Evolutionary conservation across 306 rosid genomes (phyloP).

Genomic region (Rubus parviflorus): DNA sequence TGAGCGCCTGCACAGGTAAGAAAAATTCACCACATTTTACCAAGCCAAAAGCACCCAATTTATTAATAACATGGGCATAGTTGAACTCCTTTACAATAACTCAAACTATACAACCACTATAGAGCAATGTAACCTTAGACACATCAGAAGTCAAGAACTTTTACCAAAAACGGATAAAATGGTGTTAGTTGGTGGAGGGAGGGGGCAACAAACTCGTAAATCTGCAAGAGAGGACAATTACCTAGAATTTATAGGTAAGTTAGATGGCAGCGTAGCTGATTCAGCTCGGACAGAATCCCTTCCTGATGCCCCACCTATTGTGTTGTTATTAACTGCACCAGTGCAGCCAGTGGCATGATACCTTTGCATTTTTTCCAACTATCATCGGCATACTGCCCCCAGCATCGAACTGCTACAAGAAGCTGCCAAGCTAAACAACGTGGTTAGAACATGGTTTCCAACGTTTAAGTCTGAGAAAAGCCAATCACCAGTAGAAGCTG

Average conservation of each 20-base stretch:
- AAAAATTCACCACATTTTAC: constrained; percentile 7
- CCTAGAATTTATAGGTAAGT: constrained; percentile 71
- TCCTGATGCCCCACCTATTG: constrained; percentile 69
- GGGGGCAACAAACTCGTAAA: background rate
- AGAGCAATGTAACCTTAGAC: background rate
- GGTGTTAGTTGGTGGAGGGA: background rate
- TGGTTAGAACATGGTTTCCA: constrained; percentile 28
- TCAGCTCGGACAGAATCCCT: constrained; percentile 85
- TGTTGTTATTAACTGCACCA: constrained; percentile 86
- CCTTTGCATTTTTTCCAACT: constrained; percentile 91
- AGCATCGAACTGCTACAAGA: constrained; percentile 58
- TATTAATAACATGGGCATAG: background rate
- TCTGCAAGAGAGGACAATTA: constrained; percentile 16
- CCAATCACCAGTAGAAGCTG: constrained; percentile 19
- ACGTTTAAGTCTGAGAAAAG: constrained; percentile 26
- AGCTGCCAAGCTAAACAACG: constrained; percentile 49
- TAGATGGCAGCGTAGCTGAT: constrained; percentile 69
- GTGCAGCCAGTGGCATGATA: constrained; percentile 80
- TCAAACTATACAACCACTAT: background rate
- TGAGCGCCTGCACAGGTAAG: constrained; percentile 62
- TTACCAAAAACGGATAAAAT: background rate
- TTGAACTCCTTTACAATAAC: background rate
- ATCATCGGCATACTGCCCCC: constrained; percentile 86
- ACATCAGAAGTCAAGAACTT: background rate
- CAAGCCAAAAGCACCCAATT: background rate